A percentile compares a stretch with the other conserved stretches of the same genome.
phyloP scores from a whole-genome alignment of 441 rosid genomes.

The Metrosideros polymorpha region DNA sequence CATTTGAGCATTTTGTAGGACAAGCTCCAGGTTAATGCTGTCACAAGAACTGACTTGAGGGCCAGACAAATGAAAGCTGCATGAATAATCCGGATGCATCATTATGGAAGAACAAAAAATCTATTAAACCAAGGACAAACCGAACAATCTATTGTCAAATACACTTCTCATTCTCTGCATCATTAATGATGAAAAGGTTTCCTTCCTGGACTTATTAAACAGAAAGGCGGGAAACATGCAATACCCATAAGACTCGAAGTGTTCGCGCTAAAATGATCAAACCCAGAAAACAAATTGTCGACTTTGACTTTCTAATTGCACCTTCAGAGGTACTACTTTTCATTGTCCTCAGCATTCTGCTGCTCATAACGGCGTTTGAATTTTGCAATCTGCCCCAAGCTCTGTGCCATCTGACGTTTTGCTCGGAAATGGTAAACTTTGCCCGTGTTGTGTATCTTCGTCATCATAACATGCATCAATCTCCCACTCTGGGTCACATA shows the following conservation, averaged over 20 bases:
- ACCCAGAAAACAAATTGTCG: not conserved
- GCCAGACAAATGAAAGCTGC: not conserved
- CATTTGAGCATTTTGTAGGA: not conserved
- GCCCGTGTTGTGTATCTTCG: slow-evolving; percentile 71
- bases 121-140: not conserved
- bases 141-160: not conserved
- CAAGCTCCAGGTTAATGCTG: not conserved
- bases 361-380: slow-evolving; percentile 68
- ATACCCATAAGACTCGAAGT: not conserved
- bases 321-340: slow-evolving; percentile 14
- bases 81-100: not conserved
- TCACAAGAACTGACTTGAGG: not conserved
- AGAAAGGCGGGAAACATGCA: not conserved
- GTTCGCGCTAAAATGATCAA: not conserved
- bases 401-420: slow-evolving; percentile 81
- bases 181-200: not conserved
- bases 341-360: slow-evolving; percentile 29
- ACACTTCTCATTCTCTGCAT: not conserved
- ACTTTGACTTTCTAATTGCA: not conserved
- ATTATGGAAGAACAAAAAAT: not conserved
- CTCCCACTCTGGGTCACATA: slow-evolving; percentile 85
- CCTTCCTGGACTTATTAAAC: not conserved
- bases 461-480: slow-evolving; percentile 84
- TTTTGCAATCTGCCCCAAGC: slow-evolving; percentile 77
- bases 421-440: slow-evolving; percentile 89